Conservation (phyloP, 139 green algal genomes). For the Limnomonas spitsbergensis region DNA sequence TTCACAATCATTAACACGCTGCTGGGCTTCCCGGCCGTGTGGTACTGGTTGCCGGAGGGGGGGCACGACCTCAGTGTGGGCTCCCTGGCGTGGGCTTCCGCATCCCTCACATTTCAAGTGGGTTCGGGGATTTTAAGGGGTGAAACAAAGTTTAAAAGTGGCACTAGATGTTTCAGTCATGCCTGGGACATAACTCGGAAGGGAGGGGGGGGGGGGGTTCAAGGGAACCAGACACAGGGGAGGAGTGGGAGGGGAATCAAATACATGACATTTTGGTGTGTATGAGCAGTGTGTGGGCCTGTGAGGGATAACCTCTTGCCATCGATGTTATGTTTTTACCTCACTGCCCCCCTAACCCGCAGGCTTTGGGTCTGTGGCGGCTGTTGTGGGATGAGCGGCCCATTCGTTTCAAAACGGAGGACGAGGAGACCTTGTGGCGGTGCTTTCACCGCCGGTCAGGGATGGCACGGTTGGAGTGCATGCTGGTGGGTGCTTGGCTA, state of each 20-base stretch:
- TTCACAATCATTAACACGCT: not conserved
- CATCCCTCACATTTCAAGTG: not conserved
- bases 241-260: too few species aligned
- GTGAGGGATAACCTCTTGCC: too few species aligned
- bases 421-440: not conserved
- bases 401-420: not conserved
- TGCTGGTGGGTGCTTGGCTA: not conserved
- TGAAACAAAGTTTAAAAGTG: too few species aligned
- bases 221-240: too few species aligned
- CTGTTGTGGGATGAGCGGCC: not conserved
- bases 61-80: not conserved
- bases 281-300: too few species aligned
- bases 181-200: too few species aligned
- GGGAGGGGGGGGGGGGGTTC: too few species aligned
- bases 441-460: not conserved
- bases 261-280: too few species aligned
- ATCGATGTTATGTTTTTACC: too few species aligned
- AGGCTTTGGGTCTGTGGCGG: not conserved
- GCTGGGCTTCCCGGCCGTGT: not conserved
- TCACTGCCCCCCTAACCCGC: too few species aligned
- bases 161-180: too few species aligned
- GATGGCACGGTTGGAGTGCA: not conserved
- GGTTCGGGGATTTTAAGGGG: too few species aligned
- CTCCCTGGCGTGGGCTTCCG: not conserved
- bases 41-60: not conserved